Conservation (phyloP, 257 asterid species). For the Primulina huaijiensis region DNA sequence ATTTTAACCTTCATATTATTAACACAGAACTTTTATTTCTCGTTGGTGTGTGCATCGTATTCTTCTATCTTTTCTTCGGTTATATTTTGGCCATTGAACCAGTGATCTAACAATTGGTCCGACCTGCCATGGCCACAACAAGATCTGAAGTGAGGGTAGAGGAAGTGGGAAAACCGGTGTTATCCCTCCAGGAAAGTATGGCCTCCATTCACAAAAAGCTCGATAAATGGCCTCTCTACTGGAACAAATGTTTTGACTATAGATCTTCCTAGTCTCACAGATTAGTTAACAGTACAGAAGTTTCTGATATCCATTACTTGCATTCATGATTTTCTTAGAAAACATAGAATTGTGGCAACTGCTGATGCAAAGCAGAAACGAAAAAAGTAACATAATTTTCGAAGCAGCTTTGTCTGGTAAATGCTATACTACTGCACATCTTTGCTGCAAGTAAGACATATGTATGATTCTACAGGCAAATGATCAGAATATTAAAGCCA, state of each 20-base stretch:
- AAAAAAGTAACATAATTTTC: neutral
- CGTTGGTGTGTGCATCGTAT: too few relatives aligned
- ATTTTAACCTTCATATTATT: too few relatives aligned
- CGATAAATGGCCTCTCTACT: too few relatives aligned
- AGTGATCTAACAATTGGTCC: too few relatives aligned
- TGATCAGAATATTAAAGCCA: conserved; percentile 6
- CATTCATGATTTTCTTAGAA: neutral
- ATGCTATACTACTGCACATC: neutral
- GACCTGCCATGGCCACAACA: too few relatives aligned
- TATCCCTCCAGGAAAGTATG: too few relatives aligned
- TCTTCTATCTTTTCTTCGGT: too few relatives aligned
- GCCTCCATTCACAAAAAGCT: too few relatives aligned
- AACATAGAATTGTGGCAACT: neutral
- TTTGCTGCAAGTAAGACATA: conserved; percentile 13
- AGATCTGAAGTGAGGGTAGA: too few relatives aligned
- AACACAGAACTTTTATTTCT: too few relatives aligned
- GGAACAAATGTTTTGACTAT: neutral
- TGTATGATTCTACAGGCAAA: conserved; percentile 4
- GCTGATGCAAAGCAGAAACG: conserved; percentile 10
- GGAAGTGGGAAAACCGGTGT: too few relatives aligned
- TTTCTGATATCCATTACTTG: neutral
- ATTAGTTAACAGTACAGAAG: neutral
- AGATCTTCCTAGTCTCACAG: neutral
- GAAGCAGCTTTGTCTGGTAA: neutral
- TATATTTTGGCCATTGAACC: too few relatives aligned